Evolutionary conservation across 2,329 filamentous ascomycete genomes (phyloP).

Genomic region (Epichloe sylvatica): DNA sequence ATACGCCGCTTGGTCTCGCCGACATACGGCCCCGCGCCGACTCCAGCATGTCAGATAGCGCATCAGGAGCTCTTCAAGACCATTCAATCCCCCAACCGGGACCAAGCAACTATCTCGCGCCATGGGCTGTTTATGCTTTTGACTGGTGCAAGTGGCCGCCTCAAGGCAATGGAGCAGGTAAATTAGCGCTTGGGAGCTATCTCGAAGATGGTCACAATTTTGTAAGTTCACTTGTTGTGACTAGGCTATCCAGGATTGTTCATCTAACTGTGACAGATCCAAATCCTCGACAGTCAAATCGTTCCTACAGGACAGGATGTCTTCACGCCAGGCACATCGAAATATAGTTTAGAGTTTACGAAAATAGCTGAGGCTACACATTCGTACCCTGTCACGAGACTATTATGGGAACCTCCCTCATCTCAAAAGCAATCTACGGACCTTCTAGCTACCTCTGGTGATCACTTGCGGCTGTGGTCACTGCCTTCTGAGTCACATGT

Average conservation of each 20-base stretch:
- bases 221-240: conserved; percentile 36
- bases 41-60: conserved; percentile 61
- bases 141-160: conserved; percentile 99
- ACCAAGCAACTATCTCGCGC: conserved; percentile 86
- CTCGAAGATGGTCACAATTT: conserved; percentile 97
- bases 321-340: conserved; percentile 54
- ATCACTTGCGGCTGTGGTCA: conserved; percentile 89
- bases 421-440: conserved; percentile 93
- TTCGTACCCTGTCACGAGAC: conserved; percentile 89
- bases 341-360: conserved; percentile 73
- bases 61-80: conserved; percentile 51
- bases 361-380: conserved; percentile 94
- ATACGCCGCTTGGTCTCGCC: conserved; percentile 78
- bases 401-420: conserved; percentile 91
- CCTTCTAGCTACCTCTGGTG: conserved; percentile 84
- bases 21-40: conserved; percentile 84
- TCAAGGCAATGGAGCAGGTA: conserved; percentile 66
- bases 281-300: conserved; percentile 86
- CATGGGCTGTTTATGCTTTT: conserved; percentile 91
- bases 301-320: conserved; percentile 54
- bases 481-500: conserved; percentile 55
- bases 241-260: neutral
- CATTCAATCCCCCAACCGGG: conserved; percentile 47
- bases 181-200: conserved; percentile 90
- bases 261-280: conserved; percentile 48